These are phyloP conservation scores for Syzygium grande DNA, from an alignment of 345 rosid species.

Conservation along the genomic window DNA sequence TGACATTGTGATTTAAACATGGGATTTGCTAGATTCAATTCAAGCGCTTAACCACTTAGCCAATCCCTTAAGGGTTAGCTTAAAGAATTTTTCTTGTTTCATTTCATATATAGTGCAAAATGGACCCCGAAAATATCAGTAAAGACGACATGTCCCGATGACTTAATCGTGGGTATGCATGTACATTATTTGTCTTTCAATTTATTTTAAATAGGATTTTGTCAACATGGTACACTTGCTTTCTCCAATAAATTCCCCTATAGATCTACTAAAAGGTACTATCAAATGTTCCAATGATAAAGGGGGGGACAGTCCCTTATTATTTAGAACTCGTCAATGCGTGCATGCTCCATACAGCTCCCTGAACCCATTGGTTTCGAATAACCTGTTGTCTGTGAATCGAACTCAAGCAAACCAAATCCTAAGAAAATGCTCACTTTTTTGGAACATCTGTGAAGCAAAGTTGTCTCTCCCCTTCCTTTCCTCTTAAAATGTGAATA, in stretches of 20 bases:
- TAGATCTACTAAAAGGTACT: background rate
- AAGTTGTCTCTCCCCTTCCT: no score
- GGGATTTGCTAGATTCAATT: fast-evolving
- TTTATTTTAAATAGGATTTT: background rate
- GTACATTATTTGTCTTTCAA: background rate
- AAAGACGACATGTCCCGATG: background rate
- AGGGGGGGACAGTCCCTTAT: no score
- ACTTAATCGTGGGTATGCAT: no score
- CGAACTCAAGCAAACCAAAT: no score
- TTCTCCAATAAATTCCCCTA: background rate
- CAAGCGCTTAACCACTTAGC: background rate
- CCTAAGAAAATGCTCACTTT: no score
- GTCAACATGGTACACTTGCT: background rate
- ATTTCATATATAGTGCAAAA: background rate
- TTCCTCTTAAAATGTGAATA: background rate
- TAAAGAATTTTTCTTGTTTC: fast-evolving
- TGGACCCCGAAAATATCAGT: background rate
- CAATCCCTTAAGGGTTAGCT: background rate
- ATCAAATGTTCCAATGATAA: background rate
- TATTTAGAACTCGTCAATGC: no score
- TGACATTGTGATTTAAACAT: background rate
- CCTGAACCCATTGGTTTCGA: no score
- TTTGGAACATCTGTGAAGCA: no score
- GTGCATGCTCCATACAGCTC: no score
- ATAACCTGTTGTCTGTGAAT: no score